A percentile compares a stretch with the other conserved stretches of the same genome.
Conservation (phyloP, 2,329 filamentous ascomycete genomes). For the Penicillium sp. region DNA sequence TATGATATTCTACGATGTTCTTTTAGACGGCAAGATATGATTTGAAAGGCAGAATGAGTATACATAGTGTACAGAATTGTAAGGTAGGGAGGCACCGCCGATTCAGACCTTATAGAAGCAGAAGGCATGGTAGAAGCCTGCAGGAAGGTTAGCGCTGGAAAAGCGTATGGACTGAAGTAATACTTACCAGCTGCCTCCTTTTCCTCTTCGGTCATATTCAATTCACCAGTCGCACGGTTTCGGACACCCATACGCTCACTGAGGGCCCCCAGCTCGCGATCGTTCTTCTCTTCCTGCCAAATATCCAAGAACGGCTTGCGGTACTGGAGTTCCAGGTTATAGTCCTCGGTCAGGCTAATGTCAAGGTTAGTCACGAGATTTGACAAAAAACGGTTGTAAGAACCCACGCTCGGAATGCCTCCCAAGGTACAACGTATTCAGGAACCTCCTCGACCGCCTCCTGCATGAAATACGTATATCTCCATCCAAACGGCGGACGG, state of each 20-base stretch:
- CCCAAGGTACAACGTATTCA: conserved; percentile 97
- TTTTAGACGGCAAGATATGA: background rate
- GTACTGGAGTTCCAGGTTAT: conserved; percentile 92
- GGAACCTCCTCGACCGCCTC: conserved; percentile 95
- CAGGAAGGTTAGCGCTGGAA: conserved; percentile 12
- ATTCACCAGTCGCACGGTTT: conserved; percentile 59
- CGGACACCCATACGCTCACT: conserved; percentile 96
- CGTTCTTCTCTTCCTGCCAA: conserved; percentile 86
- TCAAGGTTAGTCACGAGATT: conserved; percentile 8
- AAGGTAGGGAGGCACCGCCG: background rate
- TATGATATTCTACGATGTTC: background rate
- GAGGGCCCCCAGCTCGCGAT: conserved; percentile 71
- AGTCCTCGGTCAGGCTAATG: conserved; percentile 74
- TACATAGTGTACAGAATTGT: background rate
- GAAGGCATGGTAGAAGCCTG: conserved; percentile 81
- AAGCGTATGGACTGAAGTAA: background rate
- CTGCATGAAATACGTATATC: conserved; percentile 92
- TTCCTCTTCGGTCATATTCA: conserved; percentile 77
- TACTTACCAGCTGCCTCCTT: conserved; percentile 73
- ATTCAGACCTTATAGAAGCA: conserved; percentile 89
- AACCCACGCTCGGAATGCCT: conserved; percentile 75
- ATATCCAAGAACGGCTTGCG: conserved; percentile 86
- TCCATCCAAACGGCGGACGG: conserved; percentile 93
- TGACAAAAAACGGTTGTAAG: background rate
- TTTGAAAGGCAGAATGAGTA: background rate